Percentiles rank a stretch among this genome's conserved stretches.
phyloP scores from a whole-genome alignment of 2,329 filamentous ascomycete species.

The Exophiala lecanii-corni region DNA sequence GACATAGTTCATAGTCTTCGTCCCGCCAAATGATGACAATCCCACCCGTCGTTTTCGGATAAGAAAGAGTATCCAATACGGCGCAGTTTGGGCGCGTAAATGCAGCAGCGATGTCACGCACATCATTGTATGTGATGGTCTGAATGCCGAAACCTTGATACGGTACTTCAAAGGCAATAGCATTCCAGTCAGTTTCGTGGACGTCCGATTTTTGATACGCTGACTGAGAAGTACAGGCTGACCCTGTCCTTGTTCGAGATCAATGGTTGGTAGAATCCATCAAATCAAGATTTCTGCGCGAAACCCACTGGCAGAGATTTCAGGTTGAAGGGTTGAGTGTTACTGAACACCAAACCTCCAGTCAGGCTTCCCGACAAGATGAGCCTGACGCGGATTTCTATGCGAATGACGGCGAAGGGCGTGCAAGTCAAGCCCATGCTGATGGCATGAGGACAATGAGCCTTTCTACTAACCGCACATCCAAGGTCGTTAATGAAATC shows the following conservation, averaged over 20 bases:
- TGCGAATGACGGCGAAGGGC: no score
- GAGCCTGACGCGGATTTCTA: no score
- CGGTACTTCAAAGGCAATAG: slow-evolving; percentile 8
- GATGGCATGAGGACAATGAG: no score
- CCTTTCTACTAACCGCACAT: no score
- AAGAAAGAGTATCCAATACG: slow-evolving; percentile 67
- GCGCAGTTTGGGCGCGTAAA: slow-evolving; percentile 64
- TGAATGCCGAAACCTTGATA: slow-evolving; percentile 10
- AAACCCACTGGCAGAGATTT: slow-evolving; percentile 58
- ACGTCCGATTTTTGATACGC: neutral
- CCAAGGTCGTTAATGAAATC: neutral
- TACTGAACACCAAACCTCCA: neutral
- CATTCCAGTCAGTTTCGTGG: slow-evolving; percentile 39
- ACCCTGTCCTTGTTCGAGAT: slow-evolving; percentile 52
- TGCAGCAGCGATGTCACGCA: slow-evolving; percentile 37
- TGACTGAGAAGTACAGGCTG: slow-evolving; percentile 4
- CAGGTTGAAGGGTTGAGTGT: slow-evolving; percentile 35
- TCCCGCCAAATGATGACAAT: slow-evolving; percentile 73
- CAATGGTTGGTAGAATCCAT: slow-evolving; percentile 67
- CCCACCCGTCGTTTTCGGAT: slow-evolving; percentile 66
- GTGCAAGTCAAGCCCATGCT: no score
- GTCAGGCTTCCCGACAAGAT: no score
- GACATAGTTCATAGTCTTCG: slow-evolving; percentile 51
- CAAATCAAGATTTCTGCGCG: slow-evolving; percentile 52
- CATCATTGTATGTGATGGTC: slow-evolving; percentile 66